A percentile compares a stretch with the other conserved stretches of the same genome.
phyloP scores from a whole-genome alignment of 2,329 filamentous ascomycete genomes.

The Remersonia thermophila region DNA sequence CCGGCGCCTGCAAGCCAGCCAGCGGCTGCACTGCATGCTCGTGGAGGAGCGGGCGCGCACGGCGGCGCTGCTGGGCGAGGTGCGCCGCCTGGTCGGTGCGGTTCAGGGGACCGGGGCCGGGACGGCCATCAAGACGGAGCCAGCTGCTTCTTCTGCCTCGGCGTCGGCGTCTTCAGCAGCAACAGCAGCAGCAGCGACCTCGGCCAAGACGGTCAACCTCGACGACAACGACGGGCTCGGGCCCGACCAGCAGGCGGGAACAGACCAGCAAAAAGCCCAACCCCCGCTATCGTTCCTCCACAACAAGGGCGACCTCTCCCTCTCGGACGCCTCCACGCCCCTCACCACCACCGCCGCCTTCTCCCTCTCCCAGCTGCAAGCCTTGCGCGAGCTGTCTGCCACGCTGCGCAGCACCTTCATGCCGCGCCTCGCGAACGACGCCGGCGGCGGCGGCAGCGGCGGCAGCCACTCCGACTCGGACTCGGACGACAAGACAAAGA shows the following conservation, averaged over 20 bases:
- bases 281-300: conserved; percentile 45
- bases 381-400: conserved; percentile 54
- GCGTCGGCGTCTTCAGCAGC: too few species aligned
- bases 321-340: conserved; percentile 40
- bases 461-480: conserved; percentile 24
- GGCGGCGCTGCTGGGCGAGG: conserved; percentile 51
- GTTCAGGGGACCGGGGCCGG: conserved; percentile 1
- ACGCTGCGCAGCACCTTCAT: conserved; percentile 48
- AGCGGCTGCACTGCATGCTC: conserved; percentile 58
- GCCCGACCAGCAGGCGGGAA: too few species aligned
- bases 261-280: conserved; percentile 9
- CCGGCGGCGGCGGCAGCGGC: conserved; percentile 8
- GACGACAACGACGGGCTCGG: too few species aligned
- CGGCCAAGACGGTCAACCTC: too few species aligned
- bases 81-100: conserved; percentile 36
- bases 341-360: conserved; percentile 65
- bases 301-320: conserved; percentile 37
- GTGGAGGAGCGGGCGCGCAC: conserved; percentile 60
- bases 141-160: too few species aligned
- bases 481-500: conserved; percentile 19
- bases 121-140: conserved; percentile 19
- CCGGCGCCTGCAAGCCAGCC: conserved; percentile 64
- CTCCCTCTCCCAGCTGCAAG: conserved; percentile 69
- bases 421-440: conserved; percentile 40
- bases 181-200: not conserved